A percentile compares a stretch with the other conserved stretches of the same genome.
These are phyloP conservation scores for Ramaria sp. DNA, from an alignment of 768 basidiomycete genomes.

Conservation along the genomic window DNA sequence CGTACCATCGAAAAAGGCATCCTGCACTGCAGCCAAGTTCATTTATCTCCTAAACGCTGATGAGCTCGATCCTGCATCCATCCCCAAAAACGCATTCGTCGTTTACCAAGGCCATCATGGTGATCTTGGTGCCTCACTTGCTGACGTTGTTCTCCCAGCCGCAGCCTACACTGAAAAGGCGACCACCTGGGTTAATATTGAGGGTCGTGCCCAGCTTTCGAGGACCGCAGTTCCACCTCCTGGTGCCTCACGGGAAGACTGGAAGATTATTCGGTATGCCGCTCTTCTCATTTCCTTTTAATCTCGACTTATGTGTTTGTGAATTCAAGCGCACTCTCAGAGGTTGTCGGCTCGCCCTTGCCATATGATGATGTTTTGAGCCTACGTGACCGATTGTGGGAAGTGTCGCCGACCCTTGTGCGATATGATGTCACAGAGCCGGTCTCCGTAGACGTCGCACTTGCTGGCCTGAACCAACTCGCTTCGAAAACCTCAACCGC, in stretches of 20 bases:
- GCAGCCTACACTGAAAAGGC: constrained; percentile 91
- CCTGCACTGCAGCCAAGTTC: constrained; percentile 78
- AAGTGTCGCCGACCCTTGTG: constrained; percentile 82
- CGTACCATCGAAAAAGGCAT: constrained; percentile 70
- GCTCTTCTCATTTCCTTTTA: neutral
- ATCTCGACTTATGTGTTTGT: neutral
- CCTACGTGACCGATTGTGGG: constrained; percentile 92
- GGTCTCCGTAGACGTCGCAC: constrained; percentile 61
- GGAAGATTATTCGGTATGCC: constrained; percentile 85
- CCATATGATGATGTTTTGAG: constrained; percentile 83
- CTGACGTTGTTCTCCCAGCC: constrained; percentile 92
- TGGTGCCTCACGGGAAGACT: constrained; percentile 93
- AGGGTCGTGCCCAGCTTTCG: constrained; percentile 85
- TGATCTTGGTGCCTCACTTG: constrained; percentile 89
- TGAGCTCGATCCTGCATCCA: constrained; percentile 77
- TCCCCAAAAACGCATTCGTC: constrained; percentile 88
- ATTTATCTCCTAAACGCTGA: constrained; percentile 95
- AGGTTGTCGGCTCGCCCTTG: constrained; percentile 66
- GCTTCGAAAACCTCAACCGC: constrained; percentile 30
- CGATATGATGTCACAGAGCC: constrained; percentile 74
- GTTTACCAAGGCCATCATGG: constrained; percentile 99
- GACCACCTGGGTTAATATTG: constrained; percentile 93
- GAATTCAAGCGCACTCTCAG: constrained; percentile 68
- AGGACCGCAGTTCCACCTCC: constrained; percentile 88
- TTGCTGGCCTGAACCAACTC: constrained; percentile 56